A percentile compares a stretch with the other conserved stretches of the same genome.
These are phyloP conservation scores for Dactylellina cionopaga DNA, from an alignment of 2,329 filamentous ascomycete genomes.

Conservation along the genomic window DNA sequence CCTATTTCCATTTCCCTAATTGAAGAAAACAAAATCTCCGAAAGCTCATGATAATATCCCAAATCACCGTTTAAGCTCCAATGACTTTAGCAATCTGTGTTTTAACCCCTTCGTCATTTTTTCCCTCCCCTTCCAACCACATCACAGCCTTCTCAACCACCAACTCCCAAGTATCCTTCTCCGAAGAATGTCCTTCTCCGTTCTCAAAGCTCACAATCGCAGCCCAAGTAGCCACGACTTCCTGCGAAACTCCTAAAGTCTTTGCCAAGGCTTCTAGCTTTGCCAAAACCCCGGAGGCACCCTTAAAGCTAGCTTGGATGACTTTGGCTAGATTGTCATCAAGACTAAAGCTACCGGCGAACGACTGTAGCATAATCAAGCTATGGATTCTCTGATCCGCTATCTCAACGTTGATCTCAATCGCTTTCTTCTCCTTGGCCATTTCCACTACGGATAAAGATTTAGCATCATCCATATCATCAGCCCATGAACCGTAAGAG, in stretches of 20 bases:
- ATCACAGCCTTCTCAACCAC: conserved; percentile 48
- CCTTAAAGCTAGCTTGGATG: conserved; percentile 32
- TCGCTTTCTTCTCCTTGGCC: not conserved
- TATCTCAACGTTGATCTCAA: conserved; percentile 1
- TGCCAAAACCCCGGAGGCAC: conserved; percentile 7
- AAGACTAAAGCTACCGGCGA: conserved; percentile 28
- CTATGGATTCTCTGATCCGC: conserved; percentile 41
- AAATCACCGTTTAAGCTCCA: conserved; percentile 14
- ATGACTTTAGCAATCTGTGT: conserved; percentile 12
- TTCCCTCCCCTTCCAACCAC: conserved; percentile 42
- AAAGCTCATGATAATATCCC: not conserved
- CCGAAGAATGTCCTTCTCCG: conserved; percentile 36
- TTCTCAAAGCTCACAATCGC: conserved; percentile 33
- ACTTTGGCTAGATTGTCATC: conserved; percentile 2
- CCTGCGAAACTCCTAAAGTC: conserved; percentile 24
- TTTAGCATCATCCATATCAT: not conserved
- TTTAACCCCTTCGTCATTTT: conserved; percentile 25
- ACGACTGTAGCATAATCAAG: conserved; percentile 48
- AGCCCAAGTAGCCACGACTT: conserved; percentile 41
- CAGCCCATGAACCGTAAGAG: not conserved
- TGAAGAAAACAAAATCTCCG: no score
- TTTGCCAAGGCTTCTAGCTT: conserved; percentile 36
- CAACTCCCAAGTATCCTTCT: conserved; percentile 51
- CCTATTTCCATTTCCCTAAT: no score
- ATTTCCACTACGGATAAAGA: not conserved